Conservation (phyloP, 148 eudicot species). For the Camellia lanceoleosa region DNA sequence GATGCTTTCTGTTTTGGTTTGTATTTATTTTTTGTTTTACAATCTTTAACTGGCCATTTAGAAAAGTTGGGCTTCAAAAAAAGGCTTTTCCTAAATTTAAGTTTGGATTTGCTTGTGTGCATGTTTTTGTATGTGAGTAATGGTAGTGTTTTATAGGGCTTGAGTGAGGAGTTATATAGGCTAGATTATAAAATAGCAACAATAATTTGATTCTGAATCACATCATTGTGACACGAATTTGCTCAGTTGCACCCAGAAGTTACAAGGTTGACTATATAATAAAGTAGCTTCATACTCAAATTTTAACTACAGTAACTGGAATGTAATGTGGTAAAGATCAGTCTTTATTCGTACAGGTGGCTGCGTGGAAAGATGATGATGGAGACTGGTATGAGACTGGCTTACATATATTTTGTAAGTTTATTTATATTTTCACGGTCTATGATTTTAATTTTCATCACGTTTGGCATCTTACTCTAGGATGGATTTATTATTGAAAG, state of each 20-base stretch:
- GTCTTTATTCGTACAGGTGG: constrained; percentile 45
- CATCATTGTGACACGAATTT: background rate
- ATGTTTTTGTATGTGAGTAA: background rate
- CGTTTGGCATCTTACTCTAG: background rate
- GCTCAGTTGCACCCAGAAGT: too few species aligned
- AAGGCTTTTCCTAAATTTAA: background rate
- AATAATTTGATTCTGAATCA: background rate
- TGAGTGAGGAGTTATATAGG: background rate
- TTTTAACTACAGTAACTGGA: background rate
- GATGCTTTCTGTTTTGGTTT: background rate
- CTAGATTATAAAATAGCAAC: background rate
- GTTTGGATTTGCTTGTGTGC: background rate
- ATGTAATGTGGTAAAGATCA: constrained; percentile 12
- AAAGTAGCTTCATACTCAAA: background rate
- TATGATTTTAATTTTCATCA: background rate
- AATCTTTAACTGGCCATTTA: background rate
- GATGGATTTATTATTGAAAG: background rate
- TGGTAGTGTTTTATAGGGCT: background rate
- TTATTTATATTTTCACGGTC: background rate
- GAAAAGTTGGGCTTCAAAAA: background rate
- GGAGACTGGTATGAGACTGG: constrained; percentile 99
- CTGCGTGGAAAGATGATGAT: constrained; percentile 98
- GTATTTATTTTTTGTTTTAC: background rate
- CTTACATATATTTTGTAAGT: constrained; percentile 97
- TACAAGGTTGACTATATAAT: background rate